A percentile compares a stretch with the other conserved stretches of the same genome.
Conservation (phyloP, 179 eudicot genomes). For the Beta lomatogona region DNA sequence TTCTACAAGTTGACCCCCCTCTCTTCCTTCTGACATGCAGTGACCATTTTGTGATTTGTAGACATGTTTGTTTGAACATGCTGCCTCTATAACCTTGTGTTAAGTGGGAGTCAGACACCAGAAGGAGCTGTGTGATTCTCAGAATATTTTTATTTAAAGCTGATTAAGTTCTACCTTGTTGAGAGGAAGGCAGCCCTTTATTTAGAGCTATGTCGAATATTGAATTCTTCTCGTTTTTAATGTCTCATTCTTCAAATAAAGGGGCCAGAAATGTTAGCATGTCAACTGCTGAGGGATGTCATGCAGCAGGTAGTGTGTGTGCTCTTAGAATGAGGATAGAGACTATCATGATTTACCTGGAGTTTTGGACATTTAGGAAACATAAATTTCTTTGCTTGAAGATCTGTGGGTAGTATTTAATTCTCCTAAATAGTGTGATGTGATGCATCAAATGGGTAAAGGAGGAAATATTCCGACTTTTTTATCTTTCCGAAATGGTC, state of each 20-base stretch:
- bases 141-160: neutral
- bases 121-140: neutral
- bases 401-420: neutral
- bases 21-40: neutral
- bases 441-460: neutral
- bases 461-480: neutral
- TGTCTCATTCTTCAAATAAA: neutral
- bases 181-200: no score
- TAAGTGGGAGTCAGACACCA: neutral
- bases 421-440: neutral
- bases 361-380: neutral
- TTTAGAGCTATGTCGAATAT: no score
- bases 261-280: neutral
- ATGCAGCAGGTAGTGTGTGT: neutral
- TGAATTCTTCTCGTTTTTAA: no score
- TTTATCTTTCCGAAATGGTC: neutral
- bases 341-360: neutral
- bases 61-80: neutral
- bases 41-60: neutral
- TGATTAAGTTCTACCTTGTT: no score
- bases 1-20: no score
- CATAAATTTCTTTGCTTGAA: neutral
- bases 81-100: neutral
- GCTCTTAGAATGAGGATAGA: neutral
- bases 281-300: neutral